These are phyloP conservation scores for Cicer arietinum DNA, from an alignment of 306 rosid species.

Conservation along the genomic window DNA sequence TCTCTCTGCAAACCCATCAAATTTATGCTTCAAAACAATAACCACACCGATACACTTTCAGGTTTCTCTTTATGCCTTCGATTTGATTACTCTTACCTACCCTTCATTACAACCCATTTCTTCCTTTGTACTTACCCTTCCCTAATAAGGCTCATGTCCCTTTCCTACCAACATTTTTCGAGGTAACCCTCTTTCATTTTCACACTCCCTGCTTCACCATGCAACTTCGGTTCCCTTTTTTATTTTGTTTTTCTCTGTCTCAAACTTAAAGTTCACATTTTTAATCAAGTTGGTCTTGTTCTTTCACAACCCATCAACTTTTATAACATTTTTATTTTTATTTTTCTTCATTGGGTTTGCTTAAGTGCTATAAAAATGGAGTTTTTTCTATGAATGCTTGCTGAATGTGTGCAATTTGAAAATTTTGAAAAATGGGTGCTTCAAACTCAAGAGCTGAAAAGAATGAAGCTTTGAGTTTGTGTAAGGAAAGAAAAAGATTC, in stretches of 20 bases:
- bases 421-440: slow-evolving; percentile 59
- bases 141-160: slow-evolving; percentile 33
- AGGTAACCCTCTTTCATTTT: slow-evolving; percentile 27
- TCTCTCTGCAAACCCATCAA: slow-evolving; percentile 41
- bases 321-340: too few species aligned
- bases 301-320: too few species aligned
- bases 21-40: not conserved
- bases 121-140: slow-evolving; percentile 34
- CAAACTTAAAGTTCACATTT: slow-evolving; percentile 43
- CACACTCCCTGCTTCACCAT: slow-evolving; percentile 41
- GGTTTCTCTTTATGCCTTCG: slow-evolving; percentile 50
- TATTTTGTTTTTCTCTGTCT: slow-evolving; percentile 45
- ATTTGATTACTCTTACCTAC: slow-evolving; percentile 50
- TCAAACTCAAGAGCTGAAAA: slow-evolving; percentile 76
- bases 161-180: slow-evolving; percentile 47
- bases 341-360: too few species aligned
- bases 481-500: slow-evolving; percentile 78
- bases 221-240: slow-evolving; percentile 19
- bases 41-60: slow-evolving; percentile 37
- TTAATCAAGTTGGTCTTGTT: slow-evolving; percentile 14
- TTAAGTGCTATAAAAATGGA: not conserved
- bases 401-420: slow-evolving; percentile 41
- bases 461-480: slow-evolving; percentile 75
- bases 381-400: slow-evolving; percentile 18
- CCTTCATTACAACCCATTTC: slow-evolving; percentile 38